These are phyloP conservation scores for Penicillium sp. DNA, from an alignment of 2,329 filamentous ascomycete species.

Conservation along the genomic window DNA sequence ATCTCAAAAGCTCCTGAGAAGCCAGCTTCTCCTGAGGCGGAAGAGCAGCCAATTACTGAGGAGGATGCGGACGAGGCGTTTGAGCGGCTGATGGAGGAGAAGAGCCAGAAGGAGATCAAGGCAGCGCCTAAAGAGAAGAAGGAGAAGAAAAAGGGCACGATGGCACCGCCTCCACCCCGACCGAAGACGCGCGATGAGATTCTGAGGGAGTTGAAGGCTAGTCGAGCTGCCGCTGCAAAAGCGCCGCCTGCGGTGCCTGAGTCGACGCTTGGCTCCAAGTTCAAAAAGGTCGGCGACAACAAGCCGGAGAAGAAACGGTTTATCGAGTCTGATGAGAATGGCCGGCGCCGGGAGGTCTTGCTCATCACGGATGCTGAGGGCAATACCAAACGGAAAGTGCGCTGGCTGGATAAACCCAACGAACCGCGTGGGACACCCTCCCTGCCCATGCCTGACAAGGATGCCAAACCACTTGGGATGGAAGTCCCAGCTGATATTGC, in stretches of 20 bases:
- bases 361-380: conserved; percentile 61
- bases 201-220: conserved; percentile 59
- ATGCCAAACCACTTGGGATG: conserved; percentile 52
- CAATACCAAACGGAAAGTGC: conserved; percentile 62
- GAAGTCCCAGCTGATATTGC: conserved; percentile 50
- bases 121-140: conserved; percentile 39
- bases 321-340: conserved; percentile 57
- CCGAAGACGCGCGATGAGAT: conserved; percentile 62
- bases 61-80: conserved; percentile 65
- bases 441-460: conserved; percentile 47
- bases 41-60: conserved; percentile 34
- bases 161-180: conserved; percentile 46
- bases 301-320: conserved; percentile 53
- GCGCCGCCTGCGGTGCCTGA: conserved; percentile 49
- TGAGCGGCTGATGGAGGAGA: conserved; percentile 44
- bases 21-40: conserved; percentile 23
- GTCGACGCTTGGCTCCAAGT: conserved; percentile 56
- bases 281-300: conserved; percentile 54
- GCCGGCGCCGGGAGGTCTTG: conserved; percentile 58
- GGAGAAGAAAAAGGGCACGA: conserved; percentile 53
- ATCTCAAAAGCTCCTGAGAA: conserved; percentile 43
- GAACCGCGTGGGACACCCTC: conserved; percentile 22
- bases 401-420: conserved; percentile 51
- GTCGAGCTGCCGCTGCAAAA: conserved; percentile 44
- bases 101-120: conserved; percentile 34